These are phyloP conservation scores for Flaveria ramosissima DNA, from an alignment of 129 eudicot species.

Conservation along the genomic window DNA sequence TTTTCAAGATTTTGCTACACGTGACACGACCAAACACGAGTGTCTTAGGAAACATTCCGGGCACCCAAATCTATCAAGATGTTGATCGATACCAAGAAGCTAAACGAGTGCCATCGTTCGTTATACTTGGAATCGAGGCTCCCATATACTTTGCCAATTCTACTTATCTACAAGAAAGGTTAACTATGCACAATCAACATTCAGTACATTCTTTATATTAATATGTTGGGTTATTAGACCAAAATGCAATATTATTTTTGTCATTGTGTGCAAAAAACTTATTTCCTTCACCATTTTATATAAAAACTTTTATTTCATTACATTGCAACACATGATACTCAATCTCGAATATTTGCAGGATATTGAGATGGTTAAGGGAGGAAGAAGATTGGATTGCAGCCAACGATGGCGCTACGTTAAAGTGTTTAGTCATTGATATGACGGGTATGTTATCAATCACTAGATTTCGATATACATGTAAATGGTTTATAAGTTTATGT, in stretches of 20 bases:
- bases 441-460: conserved; percentile 37
- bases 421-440: conserved; percentile 61
- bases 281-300: not conserved
- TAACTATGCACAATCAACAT: not conserved
- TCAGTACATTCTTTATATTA: not conserved
- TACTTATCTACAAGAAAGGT: conserved; percentile 68
- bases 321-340: not conserved
- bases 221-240: not conserved
- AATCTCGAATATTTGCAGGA: conserved; percentile 8
- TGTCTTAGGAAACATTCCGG: conserved; percentile 52
- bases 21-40: conserved; percentile 45
- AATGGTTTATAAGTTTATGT: not conserved
- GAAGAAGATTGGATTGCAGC: conserved; percentile 56
- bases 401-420: conserved; percentile 24
- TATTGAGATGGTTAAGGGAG: conserved; percentile 61
- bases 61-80: conserved; percentile 48
- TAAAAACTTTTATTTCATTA: not conserved
- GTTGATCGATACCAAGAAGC: conserved; percentile 51
- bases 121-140: conserved; percentile 51
- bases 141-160: conserved; percentile 76
- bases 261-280: not conserved
- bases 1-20: conserved; percentile 31
- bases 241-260: not conserved
- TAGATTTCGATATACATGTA: not conserved
- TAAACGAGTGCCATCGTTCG: conserved; percentile 47